Evolutionary conservation across 352 stramenopile species (phyloP), one percentile per base, ranked within the genome.

Genomic region (Peronospora tabacina): DNA sequence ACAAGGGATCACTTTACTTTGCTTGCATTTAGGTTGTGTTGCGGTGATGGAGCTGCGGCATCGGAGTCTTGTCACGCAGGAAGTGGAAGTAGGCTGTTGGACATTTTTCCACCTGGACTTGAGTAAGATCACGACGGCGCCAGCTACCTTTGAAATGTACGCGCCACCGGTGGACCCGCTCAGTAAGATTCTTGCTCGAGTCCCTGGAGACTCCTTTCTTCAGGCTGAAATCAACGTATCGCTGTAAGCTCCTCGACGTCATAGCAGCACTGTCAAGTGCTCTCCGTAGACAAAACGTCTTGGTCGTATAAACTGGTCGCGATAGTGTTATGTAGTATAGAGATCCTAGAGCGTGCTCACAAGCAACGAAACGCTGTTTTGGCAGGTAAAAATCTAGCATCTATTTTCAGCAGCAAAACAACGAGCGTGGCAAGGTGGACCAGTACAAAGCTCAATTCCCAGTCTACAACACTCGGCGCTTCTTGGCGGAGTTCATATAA

Each of bases 401-500:
- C 63, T 71, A 71, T 63, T 70, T 61, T n/a, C n/a, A n/a, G n/a
- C 37, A 65, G 41, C 42, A 54, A 66, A 55, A 34, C n/a, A n/a
- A 44, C 37, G 26, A 52, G 16, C 10, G 44, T 26, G 36, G 51
- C 32, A 39, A 32, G 38, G 33, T 38, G n/a, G 33, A 38, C 3
- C 1, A 38, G 19, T 24, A 3, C 49, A 24, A n/a, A 42, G 46
- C 24, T 16, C 16, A 28, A 29, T n/a, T 34, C 22, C 13, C 12
- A 46, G 12, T 63, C 84, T 71, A 93, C 47, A 98, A 64, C 17
- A 95, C 69, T 51, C 88, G 82, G 44, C 94, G 85, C 72, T 99
- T 99, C 61, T 97, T 97, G 49, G 95, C 92, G n/a, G 95, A 98
- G 77, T 99, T 99, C 82, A 98, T 98, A 80, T 99, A 99, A 19